A percentile compares a stretch with the other conserved stretches of the same genome.
These are phyloP conservation scores for Exophiala aquamarina DNA, from an alignment of 2,329 filamentous ascomycete genomes.

Conservation along the genomic window DNA sequence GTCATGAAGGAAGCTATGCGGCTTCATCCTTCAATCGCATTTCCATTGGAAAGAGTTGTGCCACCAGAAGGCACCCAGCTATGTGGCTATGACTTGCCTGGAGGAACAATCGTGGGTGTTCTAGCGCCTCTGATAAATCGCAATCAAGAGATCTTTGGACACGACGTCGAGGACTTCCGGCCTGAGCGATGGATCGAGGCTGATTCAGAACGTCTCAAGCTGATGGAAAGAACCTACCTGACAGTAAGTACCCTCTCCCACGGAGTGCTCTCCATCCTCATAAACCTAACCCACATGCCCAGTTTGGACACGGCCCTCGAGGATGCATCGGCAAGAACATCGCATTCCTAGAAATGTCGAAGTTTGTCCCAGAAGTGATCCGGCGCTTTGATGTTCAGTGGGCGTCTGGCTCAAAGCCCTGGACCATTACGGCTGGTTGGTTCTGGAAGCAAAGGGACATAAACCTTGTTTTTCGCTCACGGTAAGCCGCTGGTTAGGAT, in stretches of 20 bases:
- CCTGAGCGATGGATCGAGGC: constrained; percentile 48
- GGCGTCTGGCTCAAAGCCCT: background rate
- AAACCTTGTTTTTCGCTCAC: background rate
- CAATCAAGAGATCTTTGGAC: constrained; percentile 39
- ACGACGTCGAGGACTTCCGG: constrained; percentile 39
- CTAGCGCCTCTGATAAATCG: constrained; percentile 42
- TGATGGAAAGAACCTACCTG: constrained; percentile 30
- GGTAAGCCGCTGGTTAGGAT: too few species aligned
- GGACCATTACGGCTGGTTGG: background rate
- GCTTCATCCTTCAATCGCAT: constrained; percentile 22
- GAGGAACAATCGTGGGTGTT: constrained; percentile 6
- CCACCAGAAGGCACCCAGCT: constrained; percentile 17
- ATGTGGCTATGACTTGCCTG: constrained; percentile 10
- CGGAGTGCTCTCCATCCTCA: too few species aligned
- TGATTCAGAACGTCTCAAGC: constrained; percentile 25
- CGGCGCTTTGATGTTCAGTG: background rate
- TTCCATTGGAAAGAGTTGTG: constrained; percentile 25
- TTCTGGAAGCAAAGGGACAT: background rate
- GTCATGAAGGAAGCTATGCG: constrained; percentile 18
- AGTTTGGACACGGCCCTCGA: constrained; percentile 52
- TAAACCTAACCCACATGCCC: background rate
- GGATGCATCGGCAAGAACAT: constrained; percentile 34
- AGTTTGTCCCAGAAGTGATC: constrained; percentile 23
- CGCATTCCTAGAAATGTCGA: constrained; percentile 23
- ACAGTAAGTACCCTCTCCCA: background rate